phyloP scores from a whole-genome alignment of 176 grass and related monocot genomes.

The Olyra latifolia region DNA sequence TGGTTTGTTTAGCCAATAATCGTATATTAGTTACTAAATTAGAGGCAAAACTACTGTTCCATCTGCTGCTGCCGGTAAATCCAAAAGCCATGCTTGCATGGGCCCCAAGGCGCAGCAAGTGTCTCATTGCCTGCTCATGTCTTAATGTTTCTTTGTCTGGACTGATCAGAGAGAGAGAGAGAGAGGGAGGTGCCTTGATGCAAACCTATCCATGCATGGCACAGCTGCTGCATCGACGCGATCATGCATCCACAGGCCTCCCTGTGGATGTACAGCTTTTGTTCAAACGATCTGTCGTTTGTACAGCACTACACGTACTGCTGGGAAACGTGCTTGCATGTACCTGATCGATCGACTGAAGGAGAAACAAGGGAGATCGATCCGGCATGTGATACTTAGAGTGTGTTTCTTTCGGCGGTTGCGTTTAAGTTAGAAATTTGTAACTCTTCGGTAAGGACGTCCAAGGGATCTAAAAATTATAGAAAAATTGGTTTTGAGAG shows the following conservation, averaged over 20 bases:
- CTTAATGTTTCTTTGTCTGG: conserved; percentile 51
- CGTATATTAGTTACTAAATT: background rate
- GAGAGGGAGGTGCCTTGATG: background rate
- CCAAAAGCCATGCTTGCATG: conserved; percentile 47
- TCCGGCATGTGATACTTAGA: conserved; percentile 35
- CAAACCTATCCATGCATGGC: conserved; percentile 26
- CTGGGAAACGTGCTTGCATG: too few relatives aligned
- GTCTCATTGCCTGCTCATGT: conserved; percentile 47
- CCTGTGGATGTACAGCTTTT: conserved; percentile 36
- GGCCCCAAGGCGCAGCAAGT: conserved; percentile 23
- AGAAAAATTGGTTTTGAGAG: too few relatives aligned
- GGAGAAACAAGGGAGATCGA: conserved; percentile 8
- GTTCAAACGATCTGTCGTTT: conserved; percentile 44
- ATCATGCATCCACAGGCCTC: conserved; percentile 24
- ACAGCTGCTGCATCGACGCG: conserved; percentile 31
- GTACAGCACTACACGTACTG: conserved; percentile 43
- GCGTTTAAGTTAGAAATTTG: too few relatives aligned
- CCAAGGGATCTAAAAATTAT: too few relatives aligned
- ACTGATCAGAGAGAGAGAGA: background rate
- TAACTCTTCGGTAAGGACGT: too few relatives aligned
- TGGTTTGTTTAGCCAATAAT: background rate
- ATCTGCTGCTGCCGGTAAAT: conserved; percentile 18
- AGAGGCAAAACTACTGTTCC: conserved; percentile 14
- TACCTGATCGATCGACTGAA: conserved; percentile 16
- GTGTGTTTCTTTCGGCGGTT: too few relatives aligned